Percentiles rank a stretch among this genome's conserved stretches.
phyloP scores from a whole-genome alignment of 83 land plant species.

The Picea engelmannii region DNA sequence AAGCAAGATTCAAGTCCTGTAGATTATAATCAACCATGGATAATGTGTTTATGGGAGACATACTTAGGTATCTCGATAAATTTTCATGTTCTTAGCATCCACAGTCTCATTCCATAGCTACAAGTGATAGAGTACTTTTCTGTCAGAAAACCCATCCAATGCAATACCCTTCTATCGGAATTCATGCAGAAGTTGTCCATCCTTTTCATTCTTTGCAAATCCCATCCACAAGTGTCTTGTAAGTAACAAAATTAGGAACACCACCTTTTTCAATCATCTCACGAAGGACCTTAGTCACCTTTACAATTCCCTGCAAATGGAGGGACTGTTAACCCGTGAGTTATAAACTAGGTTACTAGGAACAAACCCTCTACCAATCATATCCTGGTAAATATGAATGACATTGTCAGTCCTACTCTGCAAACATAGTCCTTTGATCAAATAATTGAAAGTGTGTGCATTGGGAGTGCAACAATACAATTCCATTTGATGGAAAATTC shows the following conservation, averaged over 20 bases:
- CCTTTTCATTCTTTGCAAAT: conserved; percentile 33
- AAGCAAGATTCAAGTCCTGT: neutral
- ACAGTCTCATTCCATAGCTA: neutral
- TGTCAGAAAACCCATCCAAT: conserved; percentile 34
- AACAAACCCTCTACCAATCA: conserved; percentile 47
- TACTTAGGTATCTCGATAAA: too few relatives aligned
- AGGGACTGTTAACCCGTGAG: conserved; percentile 48
- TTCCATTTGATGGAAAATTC: conserved; percentile 71
- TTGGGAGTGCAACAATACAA: conserved; percentile 50
- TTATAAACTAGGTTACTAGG: conserved; percentile 49
- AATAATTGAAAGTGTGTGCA: conserved; percentile 35
- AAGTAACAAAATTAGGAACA: conserved; percentile 42
- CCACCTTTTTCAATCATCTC: conserved; percentile 40
- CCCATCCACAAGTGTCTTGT: conserved; percentile 45
- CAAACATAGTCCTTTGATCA: conserved; percentile 60
- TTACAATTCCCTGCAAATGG: conserved; percentile 47
- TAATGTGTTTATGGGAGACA: too few relatives aligned
- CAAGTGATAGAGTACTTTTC: conserved; percentile 28
- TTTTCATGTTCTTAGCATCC: neutral
- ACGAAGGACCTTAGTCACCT: conserved; percentile 34
- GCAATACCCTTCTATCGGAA: conserved; percentile 24
- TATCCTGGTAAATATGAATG: conserved; percentile 39
- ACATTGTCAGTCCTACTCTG: conserved; percentile 64
- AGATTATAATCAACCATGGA: too few relatives aligned
- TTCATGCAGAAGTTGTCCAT: conserved; percentile 28